Base-by-base conservation (phyloP, 1,284 basidiomycete species). In the Leccinum huronense region DNA sequence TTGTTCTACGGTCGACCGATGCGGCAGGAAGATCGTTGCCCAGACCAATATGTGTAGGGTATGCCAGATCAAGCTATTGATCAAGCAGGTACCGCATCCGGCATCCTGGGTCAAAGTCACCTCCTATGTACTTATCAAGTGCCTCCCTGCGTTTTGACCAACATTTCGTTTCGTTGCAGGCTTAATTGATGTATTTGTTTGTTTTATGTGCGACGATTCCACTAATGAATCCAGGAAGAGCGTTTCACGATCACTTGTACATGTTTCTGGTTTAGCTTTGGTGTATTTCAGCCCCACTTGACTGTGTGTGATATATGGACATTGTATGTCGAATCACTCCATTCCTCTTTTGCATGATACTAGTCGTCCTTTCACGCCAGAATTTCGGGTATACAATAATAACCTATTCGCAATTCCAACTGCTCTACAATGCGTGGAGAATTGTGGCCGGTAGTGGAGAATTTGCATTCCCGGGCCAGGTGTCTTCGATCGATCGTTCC, bases 41-140 rank as follows among this genome's bases (percentile, higher is more conserved):
- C 60, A 73, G 57, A 73, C 72, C 53, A 64, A 67, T 14, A 1
- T 76, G 7, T 76, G 73, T 56, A 71, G 75, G 2, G 60, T 73
- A 19, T 74, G 75, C 33, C 73, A 74, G 63, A 76, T 76, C 71
- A 76, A 76, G 63, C 13, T 74, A 42, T 65, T 76, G 66, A 67
- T 74, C 31, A 73, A 67, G 33, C 53, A 72, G 19, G 66, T 66
- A 23, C n/a, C 65, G 11, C 58, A 65, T 7, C 73, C 72, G 0
- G 66, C 72, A 0, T 51, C 36, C 19, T 76, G 73, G 73, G 57
- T 74, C 48, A 23, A 42, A 3, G 65, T 69, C 31, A 11, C 69
- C 3, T 54, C 62, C 19, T 48, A 19, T 48, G 48, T 27, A 6
- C 23, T 23, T 51, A 51, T 27, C 11, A n/a, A 23, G 45, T 11